Evolutionary conservation across 176 grass and related monocot genomes (phyloP), one percentile per base, ranked within the genome.

Genomic region (Oryza nivara): DNA sequence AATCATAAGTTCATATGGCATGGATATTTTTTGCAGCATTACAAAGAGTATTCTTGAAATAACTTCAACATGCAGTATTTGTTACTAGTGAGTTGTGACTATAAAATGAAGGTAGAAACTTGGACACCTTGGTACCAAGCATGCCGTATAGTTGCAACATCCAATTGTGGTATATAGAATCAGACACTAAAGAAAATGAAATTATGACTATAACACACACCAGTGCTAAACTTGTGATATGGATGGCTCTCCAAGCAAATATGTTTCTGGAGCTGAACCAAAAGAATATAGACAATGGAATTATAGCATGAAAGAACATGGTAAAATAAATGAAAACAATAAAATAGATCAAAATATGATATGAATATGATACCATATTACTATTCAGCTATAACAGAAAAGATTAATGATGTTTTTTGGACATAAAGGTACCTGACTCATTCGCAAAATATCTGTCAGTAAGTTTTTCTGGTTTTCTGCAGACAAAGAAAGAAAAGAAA

Each of bases 221-320:
- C 96, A 38, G 96, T 99, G 81, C 88, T 88, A 78, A 99, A 99
- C 88, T 92, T 99, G 87, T 99, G 93, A 89, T 94, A 99, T 71
- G 96, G 96, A 75, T 99, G 96, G 71, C 89, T 85, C 67, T 90
- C 80, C 12, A 68, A 95, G 78, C 76, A 94, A 87, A 96, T 82
- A 88, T 99, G 93, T 79, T 94, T 99, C 77, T 96, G 83, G 89
- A 99, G 96, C 96, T 99, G 93, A 83, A 89, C 46, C 32, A 88
- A 78, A 63, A 76, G 36, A 75, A 19, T 61, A 23, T 40, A 72
- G 19, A 88, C 35, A 35, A 91, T 66, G 68, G 80, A 83, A 63
- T 63, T 63, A 22, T 73, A 72, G 52, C 60, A 73, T 46, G 80
- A 34, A 82, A 34, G 38, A 10, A 17, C 25, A 41, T 43, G 43